phyloP scores from a whole-genome alignment of 2,329 filamentous ascomycete species.

The Hypoxylon rubiginosum region DNA sequence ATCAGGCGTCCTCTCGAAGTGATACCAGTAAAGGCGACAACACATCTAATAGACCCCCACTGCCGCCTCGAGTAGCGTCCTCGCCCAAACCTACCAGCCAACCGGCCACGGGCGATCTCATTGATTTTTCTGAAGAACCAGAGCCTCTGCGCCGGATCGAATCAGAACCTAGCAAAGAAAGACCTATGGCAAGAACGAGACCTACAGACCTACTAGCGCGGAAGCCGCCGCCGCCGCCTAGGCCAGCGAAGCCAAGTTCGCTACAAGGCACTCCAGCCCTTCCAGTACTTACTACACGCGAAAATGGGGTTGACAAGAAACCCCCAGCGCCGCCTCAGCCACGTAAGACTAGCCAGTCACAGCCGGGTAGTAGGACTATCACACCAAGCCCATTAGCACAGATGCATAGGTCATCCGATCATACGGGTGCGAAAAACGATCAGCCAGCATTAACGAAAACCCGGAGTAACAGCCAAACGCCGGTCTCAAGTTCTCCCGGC shows the following conservation, averaged over 20 bases:
- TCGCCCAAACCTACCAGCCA: slow-evolving; percentile 48
- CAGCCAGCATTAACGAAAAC: slow-evolving; percentile 6
- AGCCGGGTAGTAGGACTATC: slow-evolving; percentile 27
- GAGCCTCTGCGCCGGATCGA: slow-evolving; percentile 55
- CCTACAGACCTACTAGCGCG: slow-evolving; percentile 51
- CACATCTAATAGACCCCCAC: slow-evolving; percentile 46
- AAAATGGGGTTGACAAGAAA: slow-evolving; percentile 24
- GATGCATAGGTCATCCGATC: slow-evolving; percentile 58
- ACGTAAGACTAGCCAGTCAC: slow-evolving; percentile 51
- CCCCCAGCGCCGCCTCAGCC: slow-evolving; percentile 55
- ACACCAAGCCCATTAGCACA: slow-evolving; percentile 56
- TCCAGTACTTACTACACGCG: slow-evolving; percentile 35
- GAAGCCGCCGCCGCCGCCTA: slow-evolving; percentile 64
- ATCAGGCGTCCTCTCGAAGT: slow-evolving; percentile 33
- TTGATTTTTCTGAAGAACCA: slow-evolving; percentile 71
- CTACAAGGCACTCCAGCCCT: slow-evolving; percentile 60
- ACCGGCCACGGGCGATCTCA: slow-evolving; percentile 68
- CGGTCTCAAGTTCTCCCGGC: slow-evolving; percentile 6
- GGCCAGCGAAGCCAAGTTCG: slow-evolving; percentile 69
- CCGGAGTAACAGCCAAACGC: slow-evolving; percentile 23
- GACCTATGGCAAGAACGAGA: slow-evolving; percentile 46
- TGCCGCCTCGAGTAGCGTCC: slow-evolving; percentile 52
- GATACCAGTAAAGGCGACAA: slow-evolving; percentile 40
- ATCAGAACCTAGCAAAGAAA: slow-evolving; percentile 50
- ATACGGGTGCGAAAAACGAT: slow-evolving; percentile 25